Conservation (phyloP, 371 early-diverging fungal species). For the Mucor irregularis region DNA sequence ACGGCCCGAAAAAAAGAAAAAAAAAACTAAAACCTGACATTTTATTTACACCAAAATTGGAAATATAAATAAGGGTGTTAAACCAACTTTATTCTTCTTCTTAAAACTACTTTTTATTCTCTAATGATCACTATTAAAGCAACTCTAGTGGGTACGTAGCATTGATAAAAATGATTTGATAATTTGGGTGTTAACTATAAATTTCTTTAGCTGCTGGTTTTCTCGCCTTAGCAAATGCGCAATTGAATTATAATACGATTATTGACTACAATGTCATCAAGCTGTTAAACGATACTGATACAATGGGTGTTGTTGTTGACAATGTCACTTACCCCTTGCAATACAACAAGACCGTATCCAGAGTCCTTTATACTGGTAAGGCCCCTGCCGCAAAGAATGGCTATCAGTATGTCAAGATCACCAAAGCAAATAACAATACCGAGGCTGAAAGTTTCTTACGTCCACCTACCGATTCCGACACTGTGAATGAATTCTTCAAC, state of each 20-base stretch:
- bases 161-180: no score
- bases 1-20: no score
- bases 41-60: no score
- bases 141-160: no score
- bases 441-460: slow-evolving; percentile 18
- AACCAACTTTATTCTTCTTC: no score
- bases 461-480: neutral
- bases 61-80: no score
- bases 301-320: slow-evolving; percentile 24
- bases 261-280: slow-evolving; percentile 17
- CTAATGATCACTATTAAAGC: no score
- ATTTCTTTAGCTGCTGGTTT: no score
- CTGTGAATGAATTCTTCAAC: slow-evolving; percentile 28
- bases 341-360: neutral
- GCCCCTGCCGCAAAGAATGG: slow-evolving; percentile 24
- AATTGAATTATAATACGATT: neutral
- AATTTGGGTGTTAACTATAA: no score
- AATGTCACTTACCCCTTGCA: slow-evolving; percentile 12
- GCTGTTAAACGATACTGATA: slow-evolving; percentile 7
- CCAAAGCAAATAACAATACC: slow-evolving; percentile 5
- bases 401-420: slow-evolving; percentile 20
- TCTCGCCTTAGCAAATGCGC: neutral
- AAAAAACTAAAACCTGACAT: no score
- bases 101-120: no score
- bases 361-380: slow-evolving; percentile 14